Conservation (phyloP, 2,329 filamentous ascomycete species). For the Diaporthe vaccinii region DNA sequence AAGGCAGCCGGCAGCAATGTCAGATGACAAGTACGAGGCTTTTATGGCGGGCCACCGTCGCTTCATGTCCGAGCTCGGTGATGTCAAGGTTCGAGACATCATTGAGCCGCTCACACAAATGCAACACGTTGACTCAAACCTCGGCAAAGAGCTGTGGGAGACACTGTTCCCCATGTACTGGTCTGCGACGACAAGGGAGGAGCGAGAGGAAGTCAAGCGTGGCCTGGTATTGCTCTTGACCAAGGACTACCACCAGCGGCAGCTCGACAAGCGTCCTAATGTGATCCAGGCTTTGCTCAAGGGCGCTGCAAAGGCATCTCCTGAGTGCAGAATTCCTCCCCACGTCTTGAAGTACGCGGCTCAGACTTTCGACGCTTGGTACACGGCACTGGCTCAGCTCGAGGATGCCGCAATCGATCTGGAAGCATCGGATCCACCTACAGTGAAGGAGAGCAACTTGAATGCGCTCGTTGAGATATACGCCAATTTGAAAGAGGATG, state of each 20-base stretch:
- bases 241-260: conserved; percentile 94
- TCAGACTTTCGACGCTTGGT: conserved; percentile 96
- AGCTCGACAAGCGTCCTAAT: conserved; percentile 95
- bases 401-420: conserved; percentile 91
- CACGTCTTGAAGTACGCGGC: conserved; percentile 97
- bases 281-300: conserved; percentile 94
- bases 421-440: conserved; percentile 81
- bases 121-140: conserved; percentile 86
- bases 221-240: conserved; percentile 91
- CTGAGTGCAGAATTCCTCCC: conserved; percentile 91
- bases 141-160: conserved; percentile 92
- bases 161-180: conserved; percentile 93
- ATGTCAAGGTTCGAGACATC: conserved; percentile 89
- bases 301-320: conserved; percentile 85
- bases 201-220: conserved; percentile 90
- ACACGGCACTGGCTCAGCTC: conserved; percentile 90
- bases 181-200: conserved; percentile 89
- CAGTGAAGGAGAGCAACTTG: conserved; percentile 91
- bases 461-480: conserved; percentile 97
- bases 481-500: conserved; percentile 90
- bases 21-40: conserved; percentile 85
- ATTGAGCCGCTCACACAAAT: conserved; percentile 92
- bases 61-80: conserved; percentile 87
- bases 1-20: conserved; percentile 75
- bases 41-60: conserved; percentile 83